Percentiles rank a stretch among this genome's conserved stretches.
These are phyloP conservation scores for Lepiota venenata DNA, from an alignment of 768 basidiomycete genomes.

Conservation along the genomic window DNA sequence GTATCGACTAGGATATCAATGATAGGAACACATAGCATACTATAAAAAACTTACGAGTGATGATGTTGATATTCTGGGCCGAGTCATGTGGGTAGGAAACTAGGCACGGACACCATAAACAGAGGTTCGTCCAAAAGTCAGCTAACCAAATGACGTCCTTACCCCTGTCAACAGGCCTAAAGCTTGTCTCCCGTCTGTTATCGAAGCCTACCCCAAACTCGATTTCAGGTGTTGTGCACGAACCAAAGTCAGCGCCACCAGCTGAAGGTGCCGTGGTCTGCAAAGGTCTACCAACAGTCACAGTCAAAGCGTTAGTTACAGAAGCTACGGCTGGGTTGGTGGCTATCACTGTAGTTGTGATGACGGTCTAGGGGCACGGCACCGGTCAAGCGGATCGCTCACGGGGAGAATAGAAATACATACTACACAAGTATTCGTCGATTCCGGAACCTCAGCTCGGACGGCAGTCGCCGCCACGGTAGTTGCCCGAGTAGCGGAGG, in stretches of 20 bases:
- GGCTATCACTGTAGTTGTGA: conserved; percentile 34
- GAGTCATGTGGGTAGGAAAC: conserved; percentile 51
- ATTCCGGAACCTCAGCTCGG: not conserved
- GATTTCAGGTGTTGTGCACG: conserved; percentile 54
- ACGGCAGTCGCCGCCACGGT: not conserved
- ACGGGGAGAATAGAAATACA: conserved; percentile 4
- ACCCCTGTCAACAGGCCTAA: conserved; percentile 50
- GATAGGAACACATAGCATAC: not conserved
- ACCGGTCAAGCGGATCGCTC: not conserved
- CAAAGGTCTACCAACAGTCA: conserved; percentile 23
- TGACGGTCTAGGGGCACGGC: conserved; percentile 18
- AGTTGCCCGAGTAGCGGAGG: not conserved
- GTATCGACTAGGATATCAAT: not conserved
- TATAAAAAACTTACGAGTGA: conserved; percentile 31
- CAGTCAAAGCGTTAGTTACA: conserved; percentile 25
- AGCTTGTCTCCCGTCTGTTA: conserved; percentile 54
- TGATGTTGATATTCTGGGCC: conserved; percentile 52
- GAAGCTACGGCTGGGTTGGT: conserved; percentile 23
- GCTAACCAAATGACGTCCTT: conserved; percentile 9
- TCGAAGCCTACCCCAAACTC: conserved; percentile 58
- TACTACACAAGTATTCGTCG: conserved; percentile 18
- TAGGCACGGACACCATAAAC: conserved; percentile 9
- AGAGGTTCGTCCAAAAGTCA: not conserved
- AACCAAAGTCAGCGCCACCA: conserved; percentile 43
- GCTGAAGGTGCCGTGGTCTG: conserved; percentile 18